Conservation (phyloP, 2,329 filamentous ascomycete species). For the Clarireedia paspali region DNA sequence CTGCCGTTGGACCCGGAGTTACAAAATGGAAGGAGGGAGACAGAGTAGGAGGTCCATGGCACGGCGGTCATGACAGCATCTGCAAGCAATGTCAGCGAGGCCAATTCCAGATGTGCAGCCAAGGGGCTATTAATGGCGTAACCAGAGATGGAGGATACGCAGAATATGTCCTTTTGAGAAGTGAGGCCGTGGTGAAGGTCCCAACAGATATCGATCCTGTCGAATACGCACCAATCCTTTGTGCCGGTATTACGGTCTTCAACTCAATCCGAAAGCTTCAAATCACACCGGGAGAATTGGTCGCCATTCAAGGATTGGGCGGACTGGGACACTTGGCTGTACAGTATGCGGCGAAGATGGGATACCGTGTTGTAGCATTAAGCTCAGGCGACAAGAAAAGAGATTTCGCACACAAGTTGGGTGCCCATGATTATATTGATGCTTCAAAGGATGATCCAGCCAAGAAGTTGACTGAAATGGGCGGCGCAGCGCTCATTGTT, state of each 20-base stretch:
- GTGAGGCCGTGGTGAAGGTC: constrained; percentile 52
- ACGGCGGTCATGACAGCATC: constrained; percentile 50
- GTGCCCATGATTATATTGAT: constrained; percentile 54
- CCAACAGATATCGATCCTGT: constrained; percentile 45
- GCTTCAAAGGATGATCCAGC: constrained; percentile 43
- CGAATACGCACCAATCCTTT: constrained; percentile 51
- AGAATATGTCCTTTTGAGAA: constrained; percentile 52
- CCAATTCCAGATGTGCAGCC: constrained; percentile 56
- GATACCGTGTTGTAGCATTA: constrained; percentile 63
- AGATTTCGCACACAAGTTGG: constrained; percentile 55
- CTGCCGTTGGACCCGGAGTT: constrained; percentile 49
- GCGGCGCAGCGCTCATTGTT: constrained; percentile 54
- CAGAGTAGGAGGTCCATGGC: constrained; percentile 60
- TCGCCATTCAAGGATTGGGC: constrained; percentile 61
- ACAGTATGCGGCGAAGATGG: constrained; percentile 70
- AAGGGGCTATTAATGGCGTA: constrained; percentile 56
- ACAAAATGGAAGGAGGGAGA: constrained; percentile 55
- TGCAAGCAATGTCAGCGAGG: constrained; percentile 58
- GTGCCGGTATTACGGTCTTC: constrained; percentile 58
- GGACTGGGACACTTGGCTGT: constrained; percentile 72
- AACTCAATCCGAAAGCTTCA: constrained; percentile 48
- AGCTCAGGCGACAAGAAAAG: constrained; percentile 59
- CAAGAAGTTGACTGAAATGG: constrained; percentile 45
- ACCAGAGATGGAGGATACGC: constrained; percentile 59
- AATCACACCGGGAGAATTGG: constrained; percentile 43